Percentiles rank a stretch among this genome's conserved stretches.
phyloP scores from a whole-genome alignment of 352 stramenopile species.

The Pythium utonaiense region DNA sequence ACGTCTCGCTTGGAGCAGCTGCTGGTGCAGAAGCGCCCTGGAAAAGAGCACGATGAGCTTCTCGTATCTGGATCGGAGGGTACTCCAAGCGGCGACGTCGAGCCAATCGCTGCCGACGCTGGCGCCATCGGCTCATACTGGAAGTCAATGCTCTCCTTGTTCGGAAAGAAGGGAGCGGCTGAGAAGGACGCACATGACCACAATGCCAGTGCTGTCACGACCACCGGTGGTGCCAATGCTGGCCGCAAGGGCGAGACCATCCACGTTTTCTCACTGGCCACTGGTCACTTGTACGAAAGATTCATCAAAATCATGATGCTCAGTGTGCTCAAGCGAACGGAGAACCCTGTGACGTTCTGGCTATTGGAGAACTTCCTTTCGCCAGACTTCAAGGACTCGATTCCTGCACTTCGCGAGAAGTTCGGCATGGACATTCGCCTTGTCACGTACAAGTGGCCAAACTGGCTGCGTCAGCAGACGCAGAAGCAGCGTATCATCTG shows the following conservation, averaged over 20 bases:
- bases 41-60: conserved; percentile 79
- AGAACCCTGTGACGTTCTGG: conserved; percentile 99
- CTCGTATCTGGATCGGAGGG: conserved; percentile 30
- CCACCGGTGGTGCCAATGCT: conserved; percentile 22
- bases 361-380: conserved; percentile 99
- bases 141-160: conserved; percentile 69
- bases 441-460: conserved; percentile 99
- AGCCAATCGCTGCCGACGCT: conserved; percentile 44
- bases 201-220: conserved; percentile 12
- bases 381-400: conserved; percentile 95
- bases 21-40: conserved; percentile 89
- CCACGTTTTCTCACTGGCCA: conserved; percentile 98
- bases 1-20: conserved; percentile 83
- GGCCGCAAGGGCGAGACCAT: conserved; percentile 89
- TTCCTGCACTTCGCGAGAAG: conserved; percentile 87
- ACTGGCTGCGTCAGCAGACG: conserved; percentile 97
- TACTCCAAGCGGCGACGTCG: conserved; percentile 22
- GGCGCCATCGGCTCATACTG: conserved; percentile 61
- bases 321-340: conserved; percentile 95
- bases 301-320: conserved; percentile 99
- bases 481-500: conserved; percentile 99
- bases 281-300: conserved; percentile 97
- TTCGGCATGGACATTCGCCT: conserved; percentile 98
- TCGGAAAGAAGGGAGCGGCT: conserved; percentile 30
- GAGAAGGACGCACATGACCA: conserved; percentile 17